Conservation (phyloP, 495 filamentous ascomycete genomes). For the Elaphomyces granulatus region DNA sequence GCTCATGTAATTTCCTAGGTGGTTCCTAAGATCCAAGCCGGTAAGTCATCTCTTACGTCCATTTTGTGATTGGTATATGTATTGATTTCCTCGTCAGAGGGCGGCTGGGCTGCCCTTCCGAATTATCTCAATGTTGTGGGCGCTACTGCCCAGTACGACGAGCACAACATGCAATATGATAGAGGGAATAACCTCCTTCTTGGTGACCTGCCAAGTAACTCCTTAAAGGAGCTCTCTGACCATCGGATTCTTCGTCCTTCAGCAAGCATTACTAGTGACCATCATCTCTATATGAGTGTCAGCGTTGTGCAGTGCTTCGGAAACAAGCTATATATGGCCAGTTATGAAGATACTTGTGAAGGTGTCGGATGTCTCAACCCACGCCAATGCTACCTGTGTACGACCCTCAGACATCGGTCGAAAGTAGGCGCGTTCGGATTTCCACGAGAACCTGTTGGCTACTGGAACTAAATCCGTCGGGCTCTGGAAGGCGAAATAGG, state of each 20-base stretch:
- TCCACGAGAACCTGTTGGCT: constrained; percentile 30
- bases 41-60: constrained; percentile 13
- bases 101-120: constrained; percentile 47
- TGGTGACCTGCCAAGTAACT: constrained; percentile 41
- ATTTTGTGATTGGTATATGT: constrained; percentile 9
- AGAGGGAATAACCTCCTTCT: constrained; percentile 60
- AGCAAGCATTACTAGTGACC: constrained; percentile 40
- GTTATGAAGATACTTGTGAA: constrained; percentile 72
- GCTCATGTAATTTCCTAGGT: constrained; percentile 51
- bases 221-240: constrained; percentile 50
- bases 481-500: constrained; percentile 42
- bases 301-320: constrained; percentile 58
- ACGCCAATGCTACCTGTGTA: constrained; percentile 21
- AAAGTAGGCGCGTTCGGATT: constrained; percentile 44
- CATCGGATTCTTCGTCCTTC: constrained; percentile 50
- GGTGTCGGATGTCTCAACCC: constrained; percentile 44
- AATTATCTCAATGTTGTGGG: constrained; percentile 41
- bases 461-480: constrained; percentile 30
- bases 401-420: constrained; percentile 46
- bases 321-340: constrained; percentile 53
- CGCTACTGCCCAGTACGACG: constrained; percentile 58
- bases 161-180: constrained; percentile 73
- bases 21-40: constrained; percentile 48
- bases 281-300: constrained; percentile 61
- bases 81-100: too few species aligned